Base-by-base conservation (phyloP, 2,329 filamentous ascomycete genomes). In the Ceratocystis alfenasii region DNA sequence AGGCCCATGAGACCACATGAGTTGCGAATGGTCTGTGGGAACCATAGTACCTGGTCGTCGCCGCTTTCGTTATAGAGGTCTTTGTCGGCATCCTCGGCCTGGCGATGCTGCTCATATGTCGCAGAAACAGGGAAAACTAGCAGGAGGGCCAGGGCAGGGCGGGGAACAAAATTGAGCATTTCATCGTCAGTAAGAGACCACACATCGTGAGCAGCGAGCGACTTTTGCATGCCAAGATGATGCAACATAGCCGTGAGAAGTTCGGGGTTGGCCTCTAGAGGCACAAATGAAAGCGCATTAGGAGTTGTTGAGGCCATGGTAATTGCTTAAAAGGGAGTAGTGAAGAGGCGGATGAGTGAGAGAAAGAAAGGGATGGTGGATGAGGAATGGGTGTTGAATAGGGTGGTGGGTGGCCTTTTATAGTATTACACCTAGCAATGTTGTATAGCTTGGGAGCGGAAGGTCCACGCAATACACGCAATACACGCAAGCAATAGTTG, bases 21-120 rank as follows among this genome's bases (percentile, higher is more conserved):
- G 74, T 97, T 95, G 68, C 88, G 83, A 71, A 97, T 96, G 0
- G 92, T 97, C 78, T 97, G 93, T 71, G 85, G 88, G 81, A 92
- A 97, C 94, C 93, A 99, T 6, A 95, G 72, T 0, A 96, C 89
- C 73, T 96, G 90, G 0, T 72, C 73, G 0, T 81, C 76, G 1
- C 91, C 91, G 20, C 79, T 80, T 55, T 87, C 88, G 0, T 74
- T 73, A 77, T 96, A 96, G 48, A 85, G 83, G 1, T 77, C 70
- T 53, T 78, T 78, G 25, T 80, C 74, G 63, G 78, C 78, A 76
- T 96, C 92, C 78, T 96, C 92, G 55, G 83, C 79, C 66, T 82
- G 75, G 41, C 92, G 87, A 73, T 87, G 85, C 68, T 81, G 82
- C 77, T 96, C 88, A 80, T 96, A 96, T 53, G 83, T 81, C 62